A percentile compares a stretch with the other conserved stretches of the same genome.
Evolutionary conservation across 345 rosid species (phyloP).

Genomic region (Firmiana major): DNA sequence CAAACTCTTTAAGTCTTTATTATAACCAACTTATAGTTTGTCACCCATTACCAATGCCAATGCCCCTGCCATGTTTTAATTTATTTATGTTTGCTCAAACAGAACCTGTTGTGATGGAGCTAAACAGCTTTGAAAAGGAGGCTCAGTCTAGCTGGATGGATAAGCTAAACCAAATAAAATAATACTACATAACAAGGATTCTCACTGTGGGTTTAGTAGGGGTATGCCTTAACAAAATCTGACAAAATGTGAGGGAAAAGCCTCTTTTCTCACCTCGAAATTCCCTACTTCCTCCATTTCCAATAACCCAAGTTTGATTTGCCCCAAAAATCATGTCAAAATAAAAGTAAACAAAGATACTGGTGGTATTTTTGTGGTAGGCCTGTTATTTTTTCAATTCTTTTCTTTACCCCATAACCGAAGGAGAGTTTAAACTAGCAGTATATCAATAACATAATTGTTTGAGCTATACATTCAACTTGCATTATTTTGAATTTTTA

Average conservation of each 20-base stretch:
- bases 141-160: not conserved
- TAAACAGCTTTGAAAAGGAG: not conserved
- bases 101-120: not conserved
- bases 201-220: slow-evolving; percentile 15
- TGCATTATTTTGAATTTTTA: no score
- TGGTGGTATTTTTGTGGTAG: no score
- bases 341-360: no score
- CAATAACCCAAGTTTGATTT: slow-evolving; percentile 8
- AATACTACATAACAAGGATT: not conserved
- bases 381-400: no score
- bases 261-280: slow-evolving; percentile 17
- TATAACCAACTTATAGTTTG: not conserved
- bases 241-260: not conserved
- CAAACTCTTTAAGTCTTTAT: not conserved
- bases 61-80: not conserved
- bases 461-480: no score
- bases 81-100: not conserved
- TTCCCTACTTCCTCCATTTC: slow-evolving; percentile 22
- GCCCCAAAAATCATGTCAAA: not conserved
- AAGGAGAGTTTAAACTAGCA: no score
- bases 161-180: not conserved
- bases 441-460: no score
- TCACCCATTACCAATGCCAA: not conserved
- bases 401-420: no score
- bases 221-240: slow-evolving; percentile 35